Base-by-base conservation (phyloP, 2,329 filamentous ascomycete species). In the Cercospora sesami region DNA sequence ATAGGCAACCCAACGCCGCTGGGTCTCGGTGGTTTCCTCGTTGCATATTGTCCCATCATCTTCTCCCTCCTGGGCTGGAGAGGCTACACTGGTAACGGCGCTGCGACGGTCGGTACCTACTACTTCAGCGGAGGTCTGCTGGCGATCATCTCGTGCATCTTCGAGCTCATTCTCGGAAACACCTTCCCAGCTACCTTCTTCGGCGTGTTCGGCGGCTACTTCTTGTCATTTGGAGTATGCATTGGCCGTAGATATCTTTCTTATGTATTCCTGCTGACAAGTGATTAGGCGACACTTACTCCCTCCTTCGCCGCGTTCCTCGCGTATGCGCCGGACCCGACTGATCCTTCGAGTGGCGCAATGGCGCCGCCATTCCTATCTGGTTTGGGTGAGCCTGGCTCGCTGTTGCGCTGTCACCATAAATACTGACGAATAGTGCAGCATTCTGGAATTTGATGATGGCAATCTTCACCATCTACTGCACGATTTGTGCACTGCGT, bases 151-250 rank as follows among this genome's bases (percentile, higher is more conserved):
- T 73, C 75, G 10, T 69, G 72, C 30, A 71, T 79, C 36, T 72
- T 79, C 33, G 77, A 79, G 60, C 78, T 78, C 64, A 71, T 80
- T 53, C 68, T 79, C 23, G 77, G 78, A 57, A 79, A 79, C 31
- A 76, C 74, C 5, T 75, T 75, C 51, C 70, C 74, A 10, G 66
- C 64, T n/a, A 61, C 67, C n/a, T 69, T 72, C 61, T 75, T 72
- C 28, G 73, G 75, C 26, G 74, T 74, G 1, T 75, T 74, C 33
- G 28, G 68, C 30, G 69, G 39, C 18, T 73, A 71, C 61, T 73
- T 72, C 58, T 55, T 72, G 58, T 51, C 67, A 4, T 67, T 66
- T 21, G 69, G 67, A 23, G 42, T 48, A 23, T 3, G 42, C 8
- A 12, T 48, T 7, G 42, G 12, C 2, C 42, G 18, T 18, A 21